phyloP scores from a whole-genome alignment of 2,329 filamentous ascomycete species.

The Aspergillus thermomutatus region DNA sequence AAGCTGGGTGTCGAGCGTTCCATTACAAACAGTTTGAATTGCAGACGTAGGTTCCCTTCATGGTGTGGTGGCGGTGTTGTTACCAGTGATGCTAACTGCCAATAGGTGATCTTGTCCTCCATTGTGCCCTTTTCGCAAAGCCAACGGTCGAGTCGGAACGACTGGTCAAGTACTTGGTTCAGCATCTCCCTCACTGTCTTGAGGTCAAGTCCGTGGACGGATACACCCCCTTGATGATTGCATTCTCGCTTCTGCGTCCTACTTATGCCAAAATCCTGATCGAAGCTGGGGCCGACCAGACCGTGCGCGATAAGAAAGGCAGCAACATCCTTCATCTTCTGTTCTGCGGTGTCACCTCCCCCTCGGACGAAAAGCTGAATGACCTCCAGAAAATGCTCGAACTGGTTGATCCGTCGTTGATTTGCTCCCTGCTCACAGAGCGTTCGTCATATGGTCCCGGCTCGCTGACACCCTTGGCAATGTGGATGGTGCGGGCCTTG shows the following conservation, averaged over 20 bases:
- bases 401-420: slow-evolving; percentile 53
- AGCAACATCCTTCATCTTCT: slow-evolving; percentile 68
- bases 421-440: slow-evolving; percentile 30
- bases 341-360: slow-evolving; percentile 25
- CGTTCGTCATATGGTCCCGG: slow-evolving; percentile 24
- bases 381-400: slow-evolving; percentile 59
- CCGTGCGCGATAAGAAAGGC: slow-evolving; percentile 56
- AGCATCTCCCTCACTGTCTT: slow-evolving; percentile 59
- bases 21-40: slow-evolving; percentile 49
- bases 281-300: slow-evolving; percentile 66
- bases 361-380: slow-evolving; percentile 31
- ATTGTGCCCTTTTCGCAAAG: slow-evolving; percentile 58
- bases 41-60: slow-evolving; percentile 47
- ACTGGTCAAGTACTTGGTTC: slow-evolving; percentile 64
- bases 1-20: slow-evolving; percentile 62
- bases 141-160: slow-evolving; percentile 44
- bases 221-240: slow-evolving; percentile 65
- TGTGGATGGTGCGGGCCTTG: slow-evolving; percentile 45
- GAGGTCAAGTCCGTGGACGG: slow-evolving; percentile 51
- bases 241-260: slow-evolving; percentile 49
- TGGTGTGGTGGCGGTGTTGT: not conserved
- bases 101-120: slow-evolving; percentile 54
- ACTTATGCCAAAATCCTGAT: slow-evolving; percentile 57
- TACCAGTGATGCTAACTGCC: not conserved
- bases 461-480: slow-evolving; percentile 52